These are phyloP conservation scores for Chrysanthemum lavandulifolium DNA, from an alignment of 129 eudicot species.

Conservation along the genomic window DNA sequence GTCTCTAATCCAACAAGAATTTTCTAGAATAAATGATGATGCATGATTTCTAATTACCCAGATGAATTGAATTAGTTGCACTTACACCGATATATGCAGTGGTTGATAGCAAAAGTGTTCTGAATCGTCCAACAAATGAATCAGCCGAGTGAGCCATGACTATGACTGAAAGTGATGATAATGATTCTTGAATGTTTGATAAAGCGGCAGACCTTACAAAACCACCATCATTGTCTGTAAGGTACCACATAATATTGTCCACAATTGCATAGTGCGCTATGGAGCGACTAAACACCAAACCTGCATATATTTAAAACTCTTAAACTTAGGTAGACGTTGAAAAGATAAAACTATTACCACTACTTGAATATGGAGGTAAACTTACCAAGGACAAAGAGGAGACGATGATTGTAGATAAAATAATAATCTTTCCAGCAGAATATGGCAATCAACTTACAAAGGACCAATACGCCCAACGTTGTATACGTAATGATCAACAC, in stretches of 20 bases:
- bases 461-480: neutral
- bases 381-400: slow-evolving; percentile 6
- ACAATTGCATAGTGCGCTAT: slow-evolving; percentile 13
- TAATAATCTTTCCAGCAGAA: slow-evolving; percentile 14
- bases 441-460: neutral
- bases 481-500: slow-evolving; percentile 2
- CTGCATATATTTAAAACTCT: slow-evolving; percentile 7
- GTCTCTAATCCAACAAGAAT: neutral
- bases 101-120: slow-evolving; percentile 23
- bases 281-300: slow-evolving; percentile 28
- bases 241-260: slow-evolving; percentile 14
- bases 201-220: slow-evolving; percentile 20
- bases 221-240: neutral
- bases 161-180: slow-evolving; percentile 23
- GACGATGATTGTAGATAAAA: slow-evolving; percentile 13
- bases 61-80: neutral
- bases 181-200: slow-evolving; percentile 14
- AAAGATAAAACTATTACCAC: neutral
- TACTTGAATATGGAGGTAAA: neutral
- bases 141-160: slow-evolving; percentile 26
- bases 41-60: neutral
- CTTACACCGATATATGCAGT: slow-evolving; percentile 28
- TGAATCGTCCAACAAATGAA: slow-evolving; percentile 26
- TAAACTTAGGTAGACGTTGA: neutral
- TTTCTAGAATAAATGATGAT: neutral